A percentile compares a stretch with the other conserved stretches of the same genome.
Conservation (phyloP, 2,329 filamentous ascomycete genomes). For the Achaetomium macrosporum region DNA sequence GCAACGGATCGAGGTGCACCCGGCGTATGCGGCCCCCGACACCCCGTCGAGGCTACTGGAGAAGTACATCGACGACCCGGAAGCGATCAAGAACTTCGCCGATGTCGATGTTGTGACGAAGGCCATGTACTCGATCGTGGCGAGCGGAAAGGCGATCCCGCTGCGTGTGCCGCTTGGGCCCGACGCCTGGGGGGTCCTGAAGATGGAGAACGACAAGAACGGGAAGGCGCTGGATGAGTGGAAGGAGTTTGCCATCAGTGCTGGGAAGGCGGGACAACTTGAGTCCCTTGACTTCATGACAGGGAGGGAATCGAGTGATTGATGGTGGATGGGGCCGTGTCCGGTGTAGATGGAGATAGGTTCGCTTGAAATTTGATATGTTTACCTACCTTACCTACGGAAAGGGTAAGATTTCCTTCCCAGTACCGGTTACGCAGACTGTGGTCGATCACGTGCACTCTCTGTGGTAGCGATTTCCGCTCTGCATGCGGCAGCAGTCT, state of each 20-base stretch:
- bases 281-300: slow-evolving; percentile 1
- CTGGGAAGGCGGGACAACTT: slow-evolving; percentile 12
- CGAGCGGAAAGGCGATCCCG: slow-evolving; percentile 32
- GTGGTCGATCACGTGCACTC: no score
- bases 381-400: no score
- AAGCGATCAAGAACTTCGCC: slow-evolving; percentile 28
- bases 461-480: no score
- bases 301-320: no score
- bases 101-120: slow-evolving; percentile 31
- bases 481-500: no score
- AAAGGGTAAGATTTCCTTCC: no score
- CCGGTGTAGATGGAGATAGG: no score
- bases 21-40: slow-evolving; percentile 32
- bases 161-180: slow-evolving; percentile 38
- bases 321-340: no score
- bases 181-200: slow-evolving; percentile 33
- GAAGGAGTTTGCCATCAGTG: slow-evolving; percentile 26
- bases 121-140: slow-evolving; percentile 33
- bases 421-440: no score
- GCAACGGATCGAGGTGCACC: slow-evolving; percentile 33
- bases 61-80: slow-evolving; percentile 25
- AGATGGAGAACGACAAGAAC: slow-evolving; percentile 27
- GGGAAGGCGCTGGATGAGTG: slow-evolving; percentile 31
- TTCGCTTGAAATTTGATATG: no score
- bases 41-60: slow-evolving; percentile 31